Evolutionary conservation across 2,329 filamentous ascomycete species (phyloP).

Genomic region (Cladobotryum protrusum): DNA sequence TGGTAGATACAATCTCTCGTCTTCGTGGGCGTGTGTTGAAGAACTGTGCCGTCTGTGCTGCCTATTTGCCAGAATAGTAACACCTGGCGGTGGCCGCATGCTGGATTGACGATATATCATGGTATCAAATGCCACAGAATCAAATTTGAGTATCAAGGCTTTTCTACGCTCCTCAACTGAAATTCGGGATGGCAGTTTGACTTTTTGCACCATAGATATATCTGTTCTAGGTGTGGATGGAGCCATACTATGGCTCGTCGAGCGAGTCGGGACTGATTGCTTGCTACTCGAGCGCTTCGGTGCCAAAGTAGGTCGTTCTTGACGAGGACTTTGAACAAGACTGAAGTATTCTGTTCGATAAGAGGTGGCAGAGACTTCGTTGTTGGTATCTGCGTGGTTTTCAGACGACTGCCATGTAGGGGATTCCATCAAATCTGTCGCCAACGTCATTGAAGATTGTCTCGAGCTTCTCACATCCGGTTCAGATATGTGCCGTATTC

Average conservation of each 20-base stretch:
- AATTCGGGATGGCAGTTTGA: not conserved
- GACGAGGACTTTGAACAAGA: not conserved
- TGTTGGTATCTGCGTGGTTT: no score
- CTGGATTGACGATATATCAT: slow-evolving; percentile 33
- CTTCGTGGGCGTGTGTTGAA: slow-evolving; percentile 9
- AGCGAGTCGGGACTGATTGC: not conserved
- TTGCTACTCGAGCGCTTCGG: not conserved
- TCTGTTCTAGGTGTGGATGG: not conserved
- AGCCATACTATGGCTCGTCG: not conserved
- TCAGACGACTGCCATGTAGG: no score
- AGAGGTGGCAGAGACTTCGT: not conserved
- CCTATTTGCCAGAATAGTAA: slow-evolving; percentile 13
- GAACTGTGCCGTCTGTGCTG: slow-evolving; percentile 4
- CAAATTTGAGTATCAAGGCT: slow-evolving; percentile 7
- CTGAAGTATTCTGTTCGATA: not conserved
- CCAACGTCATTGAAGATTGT: no score
- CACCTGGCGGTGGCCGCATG: slow-evolving; percentile 19
- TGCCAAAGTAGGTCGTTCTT: not conserved
- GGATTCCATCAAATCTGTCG: no score
- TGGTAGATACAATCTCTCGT: slow-evolving; percentile 35
- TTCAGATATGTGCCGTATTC: no score
- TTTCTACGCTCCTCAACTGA: not conserved
- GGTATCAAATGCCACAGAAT: slow-evolving; percentile 29
- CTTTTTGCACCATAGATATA: not conserved
- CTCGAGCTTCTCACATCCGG: no score